Base-by-base conservation (phyloP, 768 basidiomycete genomes). In the Suillus subluteus region DNA sequence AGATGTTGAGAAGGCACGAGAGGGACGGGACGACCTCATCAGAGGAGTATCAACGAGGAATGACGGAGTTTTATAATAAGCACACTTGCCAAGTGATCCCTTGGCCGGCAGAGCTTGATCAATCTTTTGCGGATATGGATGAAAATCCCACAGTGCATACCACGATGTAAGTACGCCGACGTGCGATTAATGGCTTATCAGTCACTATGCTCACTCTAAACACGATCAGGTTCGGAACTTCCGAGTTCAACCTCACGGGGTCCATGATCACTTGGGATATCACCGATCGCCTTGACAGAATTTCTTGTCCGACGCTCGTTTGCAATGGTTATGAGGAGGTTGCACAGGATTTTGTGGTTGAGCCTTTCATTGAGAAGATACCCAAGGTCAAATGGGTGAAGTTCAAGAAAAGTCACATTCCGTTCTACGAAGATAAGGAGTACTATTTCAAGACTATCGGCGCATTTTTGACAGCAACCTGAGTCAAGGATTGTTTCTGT, bases 201-300 rank as follows among this genome's bases (percentile, higher is more conserved):
- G 52, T 32, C n/a, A n/a, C 40, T 61, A 21, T 43, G 32, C 55
- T 32, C 9, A 54, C 30, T 5, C 52, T 18, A 18, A 30, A 16
- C 16, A 16, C 7, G 50, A 48, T 54, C 38, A 74, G 70, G 65
- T 16, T 72, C 55, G 65, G 73, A 54, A 13, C 76, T 8, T 78
- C 78, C n/a, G 81, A 82, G 69, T 82, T 82, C 68, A 73, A 73
- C 38, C 78, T 80, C 37, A 74, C 78, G 13, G 82, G 82, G 0
- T 73, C 81, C 1, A 64, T 87, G 54, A 82, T 82, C 69, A 68
- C 76, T 2, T 88, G 86, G 86, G 73, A 78, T 21, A 79, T 85
- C 62, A 70, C 84, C 23, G 80, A 82, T 43, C 75, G 80, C 12
- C 73, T 86, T 12, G 74, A 79, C 66, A 79, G 73, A 4, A 82